Evolutionary conservation across 192 early-diverging fungal species (phyloP).

Genomic region (Spizellomyces sp.): DNA sequence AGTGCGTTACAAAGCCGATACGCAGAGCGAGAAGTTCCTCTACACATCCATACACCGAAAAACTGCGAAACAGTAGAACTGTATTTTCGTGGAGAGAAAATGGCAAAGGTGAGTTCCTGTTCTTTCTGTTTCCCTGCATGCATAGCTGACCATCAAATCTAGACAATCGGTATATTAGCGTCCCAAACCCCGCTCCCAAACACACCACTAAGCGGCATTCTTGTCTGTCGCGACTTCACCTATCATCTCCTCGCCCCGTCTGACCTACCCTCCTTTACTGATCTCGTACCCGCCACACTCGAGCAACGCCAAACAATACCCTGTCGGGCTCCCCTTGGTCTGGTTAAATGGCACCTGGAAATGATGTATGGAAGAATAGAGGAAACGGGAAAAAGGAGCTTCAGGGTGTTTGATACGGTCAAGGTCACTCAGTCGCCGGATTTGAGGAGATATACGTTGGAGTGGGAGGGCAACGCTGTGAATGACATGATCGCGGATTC

Average conservation of each 20-base stretch:
- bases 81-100: conserved; percentile 93
- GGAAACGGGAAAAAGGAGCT: conserved; percentile 40
- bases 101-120: conserved; percentile 59
- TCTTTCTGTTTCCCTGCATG: conserved; percentile 33
- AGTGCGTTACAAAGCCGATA: conserved; percentile 85
- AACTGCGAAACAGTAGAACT: conserved; percentile 89
- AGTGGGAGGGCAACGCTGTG: conserved; percentile 89
- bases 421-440: conserved; percentile 64
- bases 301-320: conserved; percentile 78
- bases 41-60: conserved; percentile 85
- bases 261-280: conserved; percentile 84
- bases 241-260: conserved; percentile 80
- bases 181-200: conserved; percentile 70
- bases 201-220: conserved; percentile 68
- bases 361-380: conserved; percentile 87
- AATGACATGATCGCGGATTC: conserved; percentile 95
- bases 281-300: conserved; percentile 72
- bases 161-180: conserved; percentile 84
- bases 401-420: conserved; percentile 72
- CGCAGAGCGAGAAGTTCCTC: conserved; percentile 71
- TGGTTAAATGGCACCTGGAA: conserved; percentile 89
- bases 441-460: conserved; percentile 70
- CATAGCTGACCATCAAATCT: neutral
- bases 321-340: conserved; percentile 70
- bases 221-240: conserved; percentile 89